Percentiles rank a stretch among this genome's conserved stretches.
Evolutionary conservation across 306 rosid genomes (phyloP).

Genomic region (Luffa aegyptiaca): DNA sequence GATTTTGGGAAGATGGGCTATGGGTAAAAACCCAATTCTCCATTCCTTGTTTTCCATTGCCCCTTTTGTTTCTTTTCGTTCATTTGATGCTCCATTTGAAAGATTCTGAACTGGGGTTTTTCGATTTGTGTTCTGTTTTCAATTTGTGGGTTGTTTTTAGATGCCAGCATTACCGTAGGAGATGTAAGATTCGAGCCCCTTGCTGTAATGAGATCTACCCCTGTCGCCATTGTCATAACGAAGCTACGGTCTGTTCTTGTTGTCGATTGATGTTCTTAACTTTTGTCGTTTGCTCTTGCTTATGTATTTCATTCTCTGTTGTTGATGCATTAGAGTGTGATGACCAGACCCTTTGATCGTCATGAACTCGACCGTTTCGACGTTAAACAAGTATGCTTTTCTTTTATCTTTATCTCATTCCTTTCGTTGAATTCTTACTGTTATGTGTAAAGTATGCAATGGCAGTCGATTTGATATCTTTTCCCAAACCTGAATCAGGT

Average conservation of each 20-base stretch:
- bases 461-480: background rate
- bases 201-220: conserved; percentile 86
- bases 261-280: background rate
- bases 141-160: conserved; percentile 23
- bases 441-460: background rate
- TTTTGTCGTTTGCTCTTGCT: background rate
- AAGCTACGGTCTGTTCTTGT: conserved; percentile 44
- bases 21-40: conserved; percentile 33
- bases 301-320: background rate
- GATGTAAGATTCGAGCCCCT: conserved; percentile 88
- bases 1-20: conserved; percentile 95
- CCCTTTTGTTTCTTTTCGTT: background rate
- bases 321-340: conserved; percentile 41
- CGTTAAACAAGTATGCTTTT: conserved; percentile 54
- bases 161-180: conserved; percentile 88
- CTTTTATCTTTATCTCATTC: background rate
- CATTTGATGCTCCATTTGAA: background rate
- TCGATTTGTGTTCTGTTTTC: background rate
- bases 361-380: conserved; percentile 69
- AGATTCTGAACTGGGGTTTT: background rate
- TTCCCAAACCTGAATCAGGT: conserved; percentile 43
- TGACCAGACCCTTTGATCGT: conserved; percentile 53
- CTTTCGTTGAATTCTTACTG: background rate
- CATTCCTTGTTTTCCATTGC: background rate
- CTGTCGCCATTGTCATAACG: conserved; percentile 96